A percentile compares a stretch with the other conserved stretches of the same genome.
These are phyloP conservation scores for Larix kaempferi DNA, from an alignment of 75 land plant genomes.

Conservation along the genomic window DNA sequence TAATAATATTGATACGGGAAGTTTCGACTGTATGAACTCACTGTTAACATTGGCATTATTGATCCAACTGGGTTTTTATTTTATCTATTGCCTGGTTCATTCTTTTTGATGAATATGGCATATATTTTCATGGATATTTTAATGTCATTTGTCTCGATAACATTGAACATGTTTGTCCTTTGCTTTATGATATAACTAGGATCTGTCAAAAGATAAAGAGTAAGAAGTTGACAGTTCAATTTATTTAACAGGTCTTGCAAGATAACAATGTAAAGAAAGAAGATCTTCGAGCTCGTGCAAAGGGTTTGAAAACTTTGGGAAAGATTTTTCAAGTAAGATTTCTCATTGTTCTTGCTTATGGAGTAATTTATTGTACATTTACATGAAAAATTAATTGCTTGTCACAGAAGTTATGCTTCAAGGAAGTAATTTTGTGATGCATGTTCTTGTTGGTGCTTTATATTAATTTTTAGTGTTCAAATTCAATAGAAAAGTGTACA, in stretches of 20 bases:
- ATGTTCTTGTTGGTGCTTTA: background rate
- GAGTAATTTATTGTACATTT: background rate
- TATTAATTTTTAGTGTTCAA: background rate
- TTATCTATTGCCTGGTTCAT: background rate
- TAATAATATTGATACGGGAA: background rate
- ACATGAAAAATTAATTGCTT: background rate
- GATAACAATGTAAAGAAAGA: slow-evolving; percentile 53
- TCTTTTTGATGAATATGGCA: no score
- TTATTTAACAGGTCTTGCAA: slow-evolving; percentile 52
- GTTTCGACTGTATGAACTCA: background rate
- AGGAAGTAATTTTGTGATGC: background rate
- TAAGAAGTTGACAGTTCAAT: background rate
- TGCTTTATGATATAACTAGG: no score
- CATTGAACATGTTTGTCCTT: background rate
- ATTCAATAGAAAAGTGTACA: background rate
- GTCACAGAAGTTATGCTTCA: background rate
- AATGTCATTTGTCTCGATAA: background rate
- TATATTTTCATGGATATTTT: no score
- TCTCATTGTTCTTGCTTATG: background rate
- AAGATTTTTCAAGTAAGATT: slow-evolving; percentile 64
- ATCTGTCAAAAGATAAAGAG: background rate
- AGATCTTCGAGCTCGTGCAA: slow-evolving; percentile 61
- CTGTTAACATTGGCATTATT: background rate
- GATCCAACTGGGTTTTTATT: background rate
- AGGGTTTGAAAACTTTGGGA: slow-evolving; percentile 62